Percentiles rank a stretch among this genome's conserved stretches.
Conservation (phyloP, 1,284 basidiomycete species). For the Violaceomyces palustris region DNA sequence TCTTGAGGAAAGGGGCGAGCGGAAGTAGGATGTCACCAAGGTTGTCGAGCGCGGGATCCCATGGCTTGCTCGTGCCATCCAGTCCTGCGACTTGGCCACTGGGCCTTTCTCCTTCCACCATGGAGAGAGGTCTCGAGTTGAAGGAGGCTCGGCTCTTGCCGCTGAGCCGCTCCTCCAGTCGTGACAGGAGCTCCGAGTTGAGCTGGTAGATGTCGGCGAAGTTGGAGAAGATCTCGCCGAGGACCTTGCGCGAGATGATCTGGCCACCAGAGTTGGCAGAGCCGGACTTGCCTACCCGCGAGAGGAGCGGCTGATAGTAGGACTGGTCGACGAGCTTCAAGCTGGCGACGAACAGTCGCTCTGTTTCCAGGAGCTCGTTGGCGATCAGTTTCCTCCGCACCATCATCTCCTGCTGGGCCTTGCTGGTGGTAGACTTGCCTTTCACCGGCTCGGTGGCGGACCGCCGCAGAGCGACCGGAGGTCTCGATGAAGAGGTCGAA, state of each 20-base stretch:
- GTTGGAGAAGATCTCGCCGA: constrained; percentile 76
- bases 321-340: constrained; percentile 37
- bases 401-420: constrained; percentile 11
- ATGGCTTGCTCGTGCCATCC: constrained; percentile 7
- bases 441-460: constrained; percentile 15
- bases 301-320: constrained; percentile 43
- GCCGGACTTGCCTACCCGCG: constrained; percentile 51
- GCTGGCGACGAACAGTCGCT: constrained; percentile 42
- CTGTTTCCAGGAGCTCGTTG: constrained; percentile 46
- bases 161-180: constrained; percentile 57
- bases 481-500: too few species aligned
- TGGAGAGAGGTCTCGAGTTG: too few species aligned
- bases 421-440: constrained; percentile 4
- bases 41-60: constrained; percentile 36
- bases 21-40: constrained; percentile 49
- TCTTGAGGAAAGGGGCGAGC: constrained; percentile 50
- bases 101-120: too few species aligned
- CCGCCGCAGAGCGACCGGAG: constrained; percentile 16
- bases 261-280: constrained; percentile 65
- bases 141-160: too few species aligned
- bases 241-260: constrained; percentile 64
- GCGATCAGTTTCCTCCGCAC: constrained; percentile 20
- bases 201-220: constrained; percentile 87
- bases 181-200: constrained; percentile 69
- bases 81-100: too few species aligned